Conservation (phyloP, 106 monocot species). For the Triglochin maritima region DNA sequence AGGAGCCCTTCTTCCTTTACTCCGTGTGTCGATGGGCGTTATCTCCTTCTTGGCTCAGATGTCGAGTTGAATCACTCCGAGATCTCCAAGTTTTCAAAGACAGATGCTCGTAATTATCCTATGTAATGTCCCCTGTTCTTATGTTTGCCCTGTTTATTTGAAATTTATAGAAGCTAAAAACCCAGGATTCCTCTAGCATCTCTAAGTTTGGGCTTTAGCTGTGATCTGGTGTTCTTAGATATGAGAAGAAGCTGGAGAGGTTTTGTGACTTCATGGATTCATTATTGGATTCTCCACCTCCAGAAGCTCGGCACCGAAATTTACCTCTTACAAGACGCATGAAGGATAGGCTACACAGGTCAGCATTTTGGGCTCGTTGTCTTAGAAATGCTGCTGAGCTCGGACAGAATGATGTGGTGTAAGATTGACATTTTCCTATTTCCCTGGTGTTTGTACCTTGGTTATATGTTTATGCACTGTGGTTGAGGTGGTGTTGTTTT, state of each 20-base stretch:
- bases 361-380: conserved; percentile 15
- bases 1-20: conserved; percentile 29
- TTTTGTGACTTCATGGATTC: conserved; percentile 22
- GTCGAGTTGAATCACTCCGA: conserved; percentile 15
- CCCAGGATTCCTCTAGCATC: too few species aligned
- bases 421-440: conserved; percentile 1
- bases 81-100: conserved; percentile 24
- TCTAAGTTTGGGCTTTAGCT: too few species aligned
- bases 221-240: conserved; percentile 3
- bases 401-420: conserved; percentile 24
- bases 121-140: conserved; percentile 1
- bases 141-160: not conserved
- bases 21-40: conserved; percentile 23
- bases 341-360: conserved; percentile 17
- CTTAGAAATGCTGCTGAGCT: conserved; percentile 8
- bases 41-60: conserved; percentile 25
- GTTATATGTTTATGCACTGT: not conserved
- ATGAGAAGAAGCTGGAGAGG: conserved; percentile 23
- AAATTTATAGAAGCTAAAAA: too few species aligned
- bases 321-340: not conserved
- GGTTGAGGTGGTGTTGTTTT: not conserved
- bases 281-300: conserved; percentile 17
- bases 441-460: not conserved
- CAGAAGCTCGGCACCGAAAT: conserved; percentile 5
- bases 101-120: conserved; percentile 14